Evolutionary conservation across 1,139 yeast species (phyloP), one percentile per base, ranked within the genome.

Genomic region (Candida neerlandica): DNA sequence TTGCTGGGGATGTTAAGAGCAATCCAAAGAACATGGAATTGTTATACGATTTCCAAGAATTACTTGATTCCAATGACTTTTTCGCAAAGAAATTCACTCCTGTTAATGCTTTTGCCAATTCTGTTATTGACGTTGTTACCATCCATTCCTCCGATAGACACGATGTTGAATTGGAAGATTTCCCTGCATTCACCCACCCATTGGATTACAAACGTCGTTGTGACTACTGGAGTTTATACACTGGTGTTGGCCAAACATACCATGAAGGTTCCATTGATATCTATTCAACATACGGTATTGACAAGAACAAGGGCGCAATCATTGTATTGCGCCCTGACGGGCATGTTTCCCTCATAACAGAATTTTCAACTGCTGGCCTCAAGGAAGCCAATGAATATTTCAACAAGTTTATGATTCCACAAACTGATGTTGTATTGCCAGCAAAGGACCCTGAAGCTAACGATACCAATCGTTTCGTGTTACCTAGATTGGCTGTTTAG

Each of bases 241-340:
- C 62, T 34, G 65, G 64, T 27, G 59, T 60, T 45, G 67, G 53
- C 4, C 33, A 44, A 14, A 44, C 54, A 16, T 49, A 52, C 43
- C 52, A 52, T 30, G 53, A 51, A 43, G 51, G 51, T 14, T 38
- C 40, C 5, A 42, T 47, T 41, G 49, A 49, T 37, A 41, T 46
- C 27, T 66, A 66, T 50, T 55, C 53, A 18, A 53, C 57, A 49
- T 67, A 58, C 45, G 72, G 70, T 4, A 58, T 67, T 39, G 62
- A 63, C 44, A 57, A 60, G 14, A 46, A 57, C 21, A 52, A 50
- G 7, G 70, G 72, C 18, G 63, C 64, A 11, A 48, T 69, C 29
- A 45, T 66, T 21, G 64, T 69, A 27, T 52, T 66, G 15, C 56
- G 74, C 41, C 74, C 74, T n/a, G 74, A 69, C 56, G 70, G 71